A percentile compares a stretch with the other conserved stretches of the same genome.
phyloP scores from a whole-genome alignment of 1,284 basidiomycete genomes.

The Ceratobasidium sp. region DNA sequence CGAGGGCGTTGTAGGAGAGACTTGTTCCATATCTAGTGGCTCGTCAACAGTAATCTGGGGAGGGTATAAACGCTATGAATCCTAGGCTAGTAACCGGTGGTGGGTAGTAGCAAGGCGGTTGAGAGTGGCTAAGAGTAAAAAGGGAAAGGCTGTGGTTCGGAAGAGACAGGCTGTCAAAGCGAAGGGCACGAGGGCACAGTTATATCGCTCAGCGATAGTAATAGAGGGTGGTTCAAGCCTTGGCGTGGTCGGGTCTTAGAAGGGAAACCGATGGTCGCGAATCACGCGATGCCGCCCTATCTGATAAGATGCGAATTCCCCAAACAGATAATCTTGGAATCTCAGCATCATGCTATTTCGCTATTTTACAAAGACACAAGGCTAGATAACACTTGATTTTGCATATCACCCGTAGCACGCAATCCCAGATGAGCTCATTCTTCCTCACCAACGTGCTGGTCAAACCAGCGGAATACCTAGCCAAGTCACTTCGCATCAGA shows the following conservation, averaged over 20 bases:
- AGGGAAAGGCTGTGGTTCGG: not conserved
- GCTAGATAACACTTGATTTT: not conserved
- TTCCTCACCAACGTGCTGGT: constrained; percentile 75
- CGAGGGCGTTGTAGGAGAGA: constrained; percentile 21
- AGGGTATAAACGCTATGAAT: constrained; percentile 16
- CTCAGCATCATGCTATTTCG: not conserved
- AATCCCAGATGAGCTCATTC: constrained; percentile 20
- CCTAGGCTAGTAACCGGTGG: not conserved
- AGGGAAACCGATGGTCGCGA: not conserved
- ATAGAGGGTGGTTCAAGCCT: not conserved
- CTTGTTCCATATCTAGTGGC: constrained; percentile 27
- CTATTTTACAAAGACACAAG: constrained; percentile 11
- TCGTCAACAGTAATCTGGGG: not conserved
- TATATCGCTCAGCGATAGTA: constrained; percentile 23
- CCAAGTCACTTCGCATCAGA: constrained; percentile 10
- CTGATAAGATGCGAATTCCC: constrained; percentile 17
- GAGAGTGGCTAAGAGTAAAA: not conserved
- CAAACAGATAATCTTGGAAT: constrained; percentile 16
- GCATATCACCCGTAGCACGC: constrained; percentile 14
- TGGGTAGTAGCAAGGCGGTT: not conserved
- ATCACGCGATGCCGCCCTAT: constrained; percentile 4
- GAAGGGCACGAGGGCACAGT: not conserved
- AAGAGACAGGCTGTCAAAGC: constrained; percentile 5
- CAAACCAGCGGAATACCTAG: constrained; percentile 79
- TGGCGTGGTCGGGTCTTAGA: not conserved